A percentile compares a stretch with the other conserved stretches of the same genome.
phyloP scores from a whole-genome alignment of 2,329 filamentous ascomycete species.

The Gremmenia infestans region DNA sequence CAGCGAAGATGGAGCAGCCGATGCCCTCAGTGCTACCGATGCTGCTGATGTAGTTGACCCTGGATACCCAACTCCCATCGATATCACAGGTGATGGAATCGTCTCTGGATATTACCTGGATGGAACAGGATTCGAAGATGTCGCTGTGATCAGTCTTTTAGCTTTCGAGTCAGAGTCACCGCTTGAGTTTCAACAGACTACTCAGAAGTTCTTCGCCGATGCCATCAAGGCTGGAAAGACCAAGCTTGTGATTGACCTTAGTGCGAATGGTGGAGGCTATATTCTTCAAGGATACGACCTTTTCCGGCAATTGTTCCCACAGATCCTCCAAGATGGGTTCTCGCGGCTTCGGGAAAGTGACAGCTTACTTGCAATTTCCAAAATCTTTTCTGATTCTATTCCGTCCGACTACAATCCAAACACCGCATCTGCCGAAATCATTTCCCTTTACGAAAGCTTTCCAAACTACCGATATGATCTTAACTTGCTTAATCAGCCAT shows the following conservation, averaged over 20 bases:
- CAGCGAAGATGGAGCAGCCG: not conserved
- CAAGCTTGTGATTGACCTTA: conserved; percentile 60
- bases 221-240: conserved; percentile 45
- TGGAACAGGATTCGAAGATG: conserved; percentile 26
- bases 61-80: conserved; percentile 25
- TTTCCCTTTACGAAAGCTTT: conserved; percentile 17
- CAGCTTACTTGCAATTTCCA: conserved; percentile 15
- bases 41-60: conserved; percentile 8
- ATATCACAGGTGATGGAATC: conserved; percentile 22
- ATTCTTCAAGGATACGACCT: conserved; percentile 39
- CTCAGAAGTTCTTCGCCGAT: conserved; percentile 39
- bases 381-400: conserved; percentile 18
- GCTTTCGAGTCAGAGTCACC: conserved; percentile 21
- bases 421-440: conserved; percentile 19
- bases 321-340: conserved; percentile 23
- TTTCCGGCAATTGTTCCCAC: conserved; percentile 37
- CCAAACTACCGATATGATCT: conserved; percentile 27
- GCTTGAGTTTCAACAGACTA: conserved; percentile 27
- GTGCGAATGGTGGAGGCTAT: conserved; percentile 54
- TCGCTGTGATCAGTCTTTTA: conserved; percentile 28
- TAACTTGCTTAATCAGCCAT: conserved; percentile 13
- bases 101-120: conserved; percentile 29
- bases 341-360: conserved; percentile 25
- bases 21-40: conserved; percentile 1
- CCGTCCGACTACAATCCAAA: conserved; percentile 23